phyloP scores from a whole-genome alignment of 495 filamentous ascomycete species.

The Aspergillus steynii region DNA sequence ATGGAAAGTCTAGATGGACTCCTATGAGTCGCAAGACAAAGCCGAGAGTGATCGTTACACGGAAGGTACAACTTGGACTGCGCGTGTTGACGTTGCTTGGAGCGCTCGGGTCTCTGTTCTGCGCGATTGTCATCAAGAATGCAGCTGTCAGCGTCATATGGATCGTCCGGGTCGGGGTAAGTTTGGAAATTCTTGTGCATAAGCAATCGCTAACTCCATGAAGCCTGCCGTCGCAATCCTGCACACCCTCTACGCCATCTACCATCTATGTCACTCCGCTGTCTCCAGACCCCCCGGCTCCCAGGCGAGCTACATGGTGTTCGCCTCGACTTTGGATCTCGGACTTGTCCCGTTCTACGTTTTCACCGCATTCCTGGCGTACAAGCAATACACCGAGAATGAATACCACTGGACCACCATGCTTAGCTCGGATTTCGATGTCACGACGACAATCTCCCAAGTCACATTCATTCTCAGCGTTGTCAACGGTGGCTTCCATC shows the following conservation, averaged over 20 bases:
- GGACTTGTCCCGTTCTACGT: slow-evolving; percentile 75
- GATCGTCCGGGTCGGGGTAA: slow-evolving; percentile 76
- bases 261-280: slow-evolving; percentile 69
- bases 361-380: slow-evolving; percentile 63
- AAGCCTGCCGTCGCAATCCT: slow-evolving; percentile 71
- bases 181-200: slow-evolving; percentile 18
- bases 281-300: slow-evolving; percentile 69
- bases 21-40: slow-evolving; percentile 74
- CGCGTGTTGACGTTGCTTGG: slow-evolving; percentile 64
- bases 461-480: slow-evolving; percentile 64
- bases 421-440: slow-evolving; percentile 43
- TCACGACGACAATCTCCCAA: slow-evolving; percentile 56
- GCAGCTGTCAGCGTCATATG: slow-evolving; percentile 63
- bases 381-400: slow-evolving; percentile 41
- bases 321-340: slow-evolving; percentile 70
- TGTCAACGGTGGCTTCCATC: slow-evolving; percentile 63
- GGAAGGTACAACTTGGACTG: slow-evolving; percentile 65
- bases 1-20: slow-evolving; percentile 53
- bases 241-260: slow-evolving; percentile 72
- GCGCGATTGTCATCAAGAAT: slow-evolving; percentile 70
- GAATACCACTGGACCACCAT: slow-evolving; percentile 63
- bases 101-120: slow-evolving; percentile 67
- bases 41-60: slow-evolving; percentile 61
- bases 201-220: slow-evolving; percentile 10
- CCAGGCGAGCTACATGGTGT: slow-evolving; percentile 82